Evolutionary conservation across 495 filamentous ascomycete genomes (phyloP).

Genomic region (Podospora bellae-mahoneyi): DNA sequence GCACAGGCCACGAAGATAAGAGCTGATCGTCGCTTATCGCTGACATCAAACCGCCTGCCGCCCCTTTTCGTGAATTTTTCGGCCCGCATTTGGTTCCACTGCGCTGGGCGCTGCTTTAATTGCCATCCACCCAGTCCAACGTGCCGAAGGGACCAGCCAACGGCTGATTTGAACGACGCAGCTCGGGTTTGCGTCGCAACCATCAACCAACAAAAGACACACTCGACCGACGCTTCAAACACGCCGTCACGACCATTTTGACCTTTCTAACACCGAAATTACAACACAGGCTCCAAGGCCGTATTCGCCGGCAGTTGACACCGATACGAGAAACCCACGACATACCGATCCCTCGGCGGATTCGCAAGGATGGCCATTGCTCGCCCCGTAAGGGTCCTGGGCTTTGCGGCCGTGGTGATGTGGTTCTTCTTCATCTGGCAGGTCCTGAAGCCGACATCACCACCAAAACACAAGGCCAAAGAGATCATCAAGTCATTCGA

Average conservation of each 20-base stretch:
- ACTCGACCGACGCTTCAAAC: not conserved
- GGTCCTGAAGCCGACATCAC: slow-evolving; percentile 53
- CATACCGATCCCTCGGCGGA: not conserved
- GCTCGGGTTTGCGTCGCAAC: not conserved
- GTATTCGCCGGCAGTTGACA: not conserved
- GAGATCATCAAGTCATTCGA: slow-evolving; percentile 48
- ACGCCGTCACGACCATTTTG: not conserved
- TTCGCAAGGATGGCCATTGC: slow-evolving; percentile 66
- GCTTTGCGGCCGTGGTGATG: slow-evolving; percentile 62
- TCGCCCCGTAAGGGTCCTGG: slow-evolving; percentile 76
- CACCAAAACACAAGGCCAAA: slow-evolving; percentile 3
- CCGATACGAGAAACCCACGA: not conserved
- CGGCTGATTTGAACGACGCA: not conserved
- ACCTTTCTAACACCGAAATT: not conserved
- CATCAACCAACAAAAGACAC: not conserved
- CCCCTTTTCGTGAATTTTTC: slow-evolving; percentile 16
- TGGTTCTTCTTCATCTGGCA: slow-evolving; percentile 73
- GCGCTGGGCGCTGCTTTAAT: slow-evolving; percentile 1
- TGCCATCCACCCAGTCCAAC: slow-evolving; percentile 6
- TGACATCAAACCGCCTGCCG: slow-evolving; percentile 16
- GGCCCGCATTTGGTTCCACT: slow-evolving; percentile 8
- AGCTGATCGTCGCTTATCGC: slow-evolving; percentile 4
- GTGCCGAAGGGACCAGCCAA: not conserved
- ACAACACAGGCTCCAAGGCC: not conserved
- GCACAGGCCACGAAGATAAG: not conserved